Base-by-base conservation (phyloP, 768 basidiomycete genomes). In the Phanerochaete sordida region DNA sequence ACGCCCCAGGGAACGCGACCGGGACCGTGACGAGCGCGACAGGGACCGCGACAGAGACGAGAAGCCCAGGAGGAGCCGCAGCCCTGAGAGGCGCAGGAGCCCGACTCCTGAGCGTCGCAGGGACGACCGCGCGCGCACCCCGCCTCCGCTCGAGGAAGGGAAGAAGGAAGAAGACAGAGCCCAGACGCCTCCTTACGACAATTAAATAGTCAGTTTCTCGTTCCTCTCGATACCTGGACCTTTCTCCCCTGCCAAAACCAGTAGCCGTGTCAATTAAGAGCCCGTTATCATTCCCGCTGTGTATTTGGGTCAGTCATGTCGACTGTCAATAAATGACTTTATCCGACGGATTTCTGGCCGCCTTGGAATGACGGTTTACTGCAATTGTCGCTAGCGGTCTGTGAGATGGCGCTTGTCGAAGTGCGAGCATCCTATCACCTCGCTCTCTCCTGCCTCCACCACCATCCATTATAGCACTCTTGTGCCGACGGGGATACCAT, bases 141-240 rank as follows among this genome's bases (percentile, higher is more conserved):
- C 81, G n/a, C 80, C 83, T 53, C 77, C 78, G 5, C 66, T 67
- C 58, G 76, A 77, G 57, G 53, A 54, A 12, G 66, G 62, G 48
- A 78, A 78, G 62, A 74, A 78, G 62, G 78, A 79, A 19, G 80
- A 78, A 7, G 84, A 85, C 54, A 73, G 77, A 69, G 81, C 80
- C 54, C 80, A 79, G 64, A 85, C 84, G 8, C 85, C 86, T 37
- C 83, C 84, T 31, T 85, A 83, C 62, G 84, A 85, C 28, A 48
- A 60, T 23, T 64, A 57, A 59, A 35, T 24, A 28, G n/a, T 21
- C 31, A 16, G 30, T 30, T 16, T 4, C 21, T 23, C 57, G 21
- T 35, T 52, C 50, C 13, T 33, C 12, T 58, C 24, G 12, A 7
- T 49, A 23, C 33, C 27, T 47, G 56, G 50, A 51, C 30, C 37